Percentiles rank a stretch among this genome's conserved stretches.
Evolutionary conservation across 2,329 filamentous ascomycete genomes (phyloP).

Genomic region (Coniochaeta sp.): DNA sequence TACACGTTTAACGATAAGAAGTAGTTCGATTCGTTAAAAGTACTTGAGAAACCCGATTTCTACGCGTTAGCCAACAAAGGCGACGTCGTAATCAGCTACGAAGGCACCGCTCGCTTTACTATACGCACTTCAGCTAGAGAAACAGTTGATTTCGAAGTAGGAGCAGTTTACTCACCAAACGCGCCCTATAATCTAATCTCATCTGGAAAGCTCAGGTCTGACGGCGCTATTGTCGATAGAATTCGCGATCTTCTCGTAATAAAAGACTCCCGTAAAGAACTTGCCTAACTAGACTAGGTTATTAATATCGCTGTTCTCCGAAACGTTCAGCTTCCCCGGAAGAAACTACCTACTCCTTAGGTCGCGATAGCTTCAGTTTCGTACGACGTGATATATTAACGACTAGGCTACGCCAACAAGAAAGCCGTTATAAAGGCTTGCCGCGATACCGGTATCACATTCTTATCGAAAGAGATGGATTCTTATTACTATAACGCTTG

Average conservation of each 20-base stretch:
- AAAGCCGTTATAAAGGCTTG: background rate
- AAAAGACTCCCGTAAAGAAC: background rate
- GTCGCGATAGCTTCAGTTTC: background rate
- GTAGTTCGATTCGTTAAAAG: no score
- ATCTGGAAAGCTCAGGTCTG: background rate
- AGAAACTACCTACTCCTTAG: background rate
- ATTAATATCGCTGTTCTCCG: background rate
- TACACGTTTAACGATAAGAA: no score
- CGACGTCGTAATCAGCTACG: background rate
- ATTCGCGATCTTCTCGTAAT: background rate
- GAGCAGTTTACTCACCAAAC: background rate
- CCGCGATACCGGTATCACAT: background rate
- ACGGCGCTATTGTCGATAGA: background rate
- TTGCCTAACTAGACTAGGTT: background rate
- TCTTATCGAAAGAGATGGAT: background rate
- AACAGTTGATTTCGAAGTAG: background rate
- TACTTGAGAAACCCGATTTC: no score
- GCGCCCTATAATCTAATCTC: background rate
- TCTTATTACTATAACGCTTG: background rate
- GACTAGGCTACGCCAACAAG: background rate
- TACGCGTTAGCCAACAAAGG: background rate
- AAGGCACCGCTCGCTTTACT: background rate
- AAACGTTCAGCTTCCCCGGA: background rate
- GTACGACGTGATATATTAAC: background rate
- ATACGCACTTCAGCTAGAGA: background rate